Evolutionary conservation across 441 rosid genomes (phyloP), one percentile per base, ranked within the genome.

Genomic region (Brassica balearica): DNA sequence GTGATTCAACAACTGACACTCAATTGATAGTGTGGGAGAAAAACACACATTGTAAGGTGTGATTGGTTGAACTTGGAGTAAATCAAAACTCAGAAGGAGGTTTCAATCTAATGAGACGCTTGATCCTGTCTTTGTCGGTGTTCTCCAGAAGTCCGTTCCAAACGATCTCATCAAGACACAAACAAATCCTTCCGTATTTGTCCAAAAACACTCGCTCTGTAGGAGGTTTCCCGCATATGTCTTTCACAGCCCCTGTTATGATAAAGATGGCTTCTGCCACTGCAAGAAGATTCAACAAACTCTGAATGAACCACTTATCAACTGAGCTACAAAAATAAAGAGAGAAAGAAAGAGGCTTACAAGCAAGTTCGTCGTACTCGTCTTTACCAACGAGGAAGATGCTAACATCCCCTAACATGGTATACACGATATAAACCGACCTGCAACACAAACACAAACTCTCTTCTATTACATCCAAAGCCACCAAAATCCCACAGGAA

Each of bases 321-420:
- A 46, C n/a, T 14, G 22, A 29, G n/a, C 22, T 11, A 25, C 60
- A 74, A 38, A 56, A 14, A 56, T 14, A 56, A n/a, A 7, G 20
- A 32, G 27, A 43, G 22, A 59, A 32, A 8, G 43, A 34, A 62
- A 74, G 59, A 67, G 59, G 82, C 97, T 89, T 83, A 91, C 97
- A 89, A 41, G 97, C 98, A 84, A 95, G 99, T 81, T 95, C 99
- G 84, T 95, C 99, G 64, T 95, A 95, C 73, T 90, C 96, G 82
- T 95, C 96, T 86, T 95, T 95, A 80, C 99, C 98, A 77, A 90
- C 96, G 73, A 85, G 87, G 82, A 80, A 93, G 77, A 95, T 81
- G 89, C 96, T 91, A 82, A 93, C 95, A 86, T 93, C 98, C 41
- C 96, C 96, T 51, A 92, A 92, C 84, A 95, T 91, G 0, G 97